Evolutionary conservation across 2,329 filamentous ascomycete genomes (phyloP), one percentile per base, ranked within the genome.

Genomic region (Metarhizium anisopliae): DNA sequence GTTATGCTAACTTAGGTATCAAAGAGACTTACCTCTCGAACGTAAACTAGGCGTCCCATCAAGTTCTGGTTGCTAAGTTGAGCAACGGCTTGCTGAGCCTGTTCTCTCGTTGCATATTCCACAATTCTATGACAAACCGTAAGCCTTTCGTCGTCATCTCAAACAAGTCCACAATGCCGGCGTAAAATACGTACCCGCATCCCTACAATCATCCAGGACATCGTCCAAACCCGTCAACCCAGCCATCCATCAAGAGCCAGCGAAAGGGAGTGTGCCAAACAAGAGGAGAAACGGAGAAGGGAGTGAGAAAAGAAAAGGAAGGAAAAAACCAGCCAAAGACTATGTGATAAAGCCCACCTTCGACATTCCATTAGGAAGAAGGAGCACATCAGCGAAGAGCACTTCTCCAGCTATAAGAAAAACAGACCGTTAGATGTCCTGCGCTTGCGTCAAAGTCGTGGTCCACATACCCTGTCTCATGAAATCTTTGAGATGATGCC

Each of bases 301-400:
- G 84, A 35, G 32, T 35, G 79, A 85, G 77, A n/a, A 87, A 77
- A 87, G 81, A 83, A 80, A 84, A 84, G 40, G 36, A 47, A 45
- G 42, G 30, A 30, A 54, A 18, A 53, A 14, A 50, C 89, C 89
- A 89, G 84, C 87, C 87, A 86, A 76, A 83, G 83, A 84, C 88
- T 87, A 92, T 82, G 79, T 85, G 81, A 89, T 88, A 82, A 86
- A 85, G 91, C 90, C 90, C 92, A 97, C 93, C 93, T 99, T 99
- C 90, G 93, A 97, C 94, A 99, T 99, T 92, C 94, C 94, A 84
- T 99, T 99, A 71, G 94, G 94, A 87, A 99, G 91, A 76, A 96
- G 83, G 77, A 99, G 86, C 72, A 99, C 94, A 83, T 99, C 94
- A 80, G 94, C 94, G 80, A 96, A 99, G 79, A 97, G 85, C 74